Evolutionary conservation across 2,329 filamentous ascomycete species (phyloP), one percentile per base, ranked within the genome.

Genomic region (Sclerotinia minor): DNA sequence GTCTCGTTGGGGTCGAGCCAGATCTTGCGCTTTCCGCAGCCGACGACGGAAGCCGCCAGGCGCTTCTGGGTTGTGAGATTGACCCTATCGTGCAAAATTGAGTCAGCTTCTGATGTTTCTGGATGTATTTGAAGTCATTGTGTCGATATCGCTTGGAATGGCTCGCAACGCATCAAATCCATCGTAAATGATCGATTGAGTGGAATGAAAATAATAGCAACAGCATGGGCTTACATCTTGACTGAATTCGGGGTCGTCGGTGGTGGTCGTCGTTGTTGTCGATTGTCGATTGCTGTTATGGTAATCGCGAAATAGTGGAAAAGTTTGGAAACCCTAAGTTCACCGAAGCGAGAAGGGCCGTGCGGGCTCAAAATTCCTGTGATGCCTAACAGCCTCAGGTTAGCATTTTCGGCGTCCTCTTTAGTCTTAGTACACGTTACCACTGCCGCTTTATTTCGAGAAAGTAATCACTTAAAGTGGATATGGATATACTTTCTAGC

Each of bases 41-140:
- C 93, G 83, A 97, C 92, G 83, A 99, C 95, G 84, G 94, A 92
- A 81, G 95, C 92, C 83, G 95, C 95, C 81, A 99, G 94, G 87
- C 96, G 94, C 91, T 99, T 99, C 90, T 99, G 96, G 84, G 95
- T 98, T 84, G 90, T 91, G 85, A 99, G 91, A 84, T 98, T 98
- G 91, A 97, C 94, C 95, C 95, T 99, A 82, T 77, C 77, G 71
- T 75, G 76, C 72, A 71, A 70, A 67, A 59, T 26, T 69, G 73
- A 65, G 69, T 75, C 70, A 75, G 74, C 69, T 66, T 68, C 61
- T 70, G 57, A 63, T 67, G 35, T 38, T 29, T 44, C 45, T 67
- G 47, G 58, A 67, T 55, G 63, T 57, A 72, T 64, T 65, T 35
- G 38, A 66, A 67, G 54, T 52, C 55, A 66, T 68, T 26, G 32